Conservation (phyloP, 2,329 filamentous ascomycete genomes). For the Nemania abortiva region DNA sequence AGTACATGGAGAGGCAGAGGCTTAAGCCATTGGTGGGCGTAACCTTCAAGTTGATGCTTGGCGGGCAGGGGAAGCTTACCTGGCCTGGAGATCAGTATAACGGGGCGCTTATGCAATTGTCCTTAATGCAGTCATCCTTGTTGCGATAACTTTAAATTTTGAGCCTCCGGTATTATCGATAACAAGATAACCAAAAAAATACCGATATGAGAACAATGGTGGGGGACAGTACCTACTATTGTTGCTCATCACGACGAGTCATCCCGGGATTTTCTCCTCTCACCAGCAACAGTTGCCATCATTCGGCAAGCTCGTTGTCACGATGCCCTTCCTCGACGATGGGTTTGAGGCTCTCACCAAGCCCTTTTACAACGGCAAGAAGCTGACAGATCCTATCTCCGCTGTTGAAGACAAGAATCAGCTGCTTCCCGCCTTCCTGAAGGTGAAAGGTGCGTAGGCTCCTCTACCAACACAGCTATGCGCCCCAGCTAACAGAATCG, state of each 20-base stretch:
- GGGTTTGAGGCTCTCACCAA: conserved; percentile 75
- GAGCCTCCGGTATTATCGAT: conserved; percentile 41
- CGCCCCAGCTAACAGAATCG: conserved; percentile 21
- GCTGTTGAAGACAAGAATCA: conserved; percentile 93
- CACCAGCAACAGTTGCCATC: conserved; percentile 29
- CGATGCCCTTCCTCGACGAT: conserved; percentile 69
- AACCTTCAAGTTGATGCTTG: background rate
- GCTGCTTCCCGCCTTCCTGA: conserved; percentile 94
- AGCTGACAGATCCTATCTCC: conserved; percentile 73
- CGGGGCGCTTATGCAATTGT: conserved; percentile 35
- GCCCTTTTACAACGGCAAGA: conserved; percentile 77
- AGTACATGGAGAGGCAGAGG: too few species aligned
- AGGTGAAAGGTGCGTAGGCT: conserved; percentile 79
- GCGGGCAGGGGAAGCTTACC: background rate
- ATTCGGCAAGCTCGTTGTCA: conserved; percentile 42
- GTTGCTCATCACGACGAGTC: conserved; percentile 31
- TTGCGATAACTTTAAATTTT: conserved; percentile 42
- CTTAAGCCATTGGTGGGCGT: too few species aligned
- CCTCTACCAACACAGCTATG: conserved; percentile 27
- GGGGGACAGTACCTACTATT: conserved; percentile 27
- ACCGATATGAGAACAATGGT: conserved; percentile 30
- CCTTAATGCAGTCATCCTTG: conserved; percentile 37
- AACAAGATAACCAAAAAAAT: conserved; percentile 37
- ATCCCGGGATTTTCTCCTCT: conserved; percentile 27
- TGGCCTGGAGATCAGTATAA: conserved; percentile 34